phyloP scores from a whole-genome alignment of 202 grass and related monocot species.

The Setaria viridis region DNA sequence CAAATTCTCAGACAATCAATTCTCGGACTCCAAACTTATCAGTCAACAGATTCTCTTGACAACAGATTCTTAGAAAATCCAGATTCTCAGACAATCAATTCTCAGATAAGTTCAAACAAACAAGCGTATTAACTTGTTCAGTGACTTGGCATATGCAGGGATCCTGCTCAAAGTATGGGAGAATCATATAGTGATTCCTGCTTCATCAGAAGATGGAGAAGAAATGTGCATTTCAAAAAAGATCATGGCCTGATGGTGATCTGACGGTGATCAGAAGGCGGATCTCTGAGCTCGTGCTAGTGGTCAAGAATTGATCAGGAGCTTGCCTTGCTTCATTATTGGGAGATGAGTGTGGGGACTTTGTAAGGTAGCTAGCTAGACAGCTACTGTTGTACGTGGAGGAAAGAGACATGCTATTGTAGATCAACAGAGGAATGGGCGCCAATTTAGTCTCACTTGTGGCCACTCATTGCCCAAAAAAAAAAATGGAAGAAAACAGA shows the following conservation, averaged over 20 bases:
- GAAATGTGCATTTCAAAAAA: neutral
- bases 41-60: too few relatives aligned
- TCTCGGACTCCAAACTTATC: too few relatives aligned
- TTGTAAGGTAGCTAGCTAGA: conserved; percentile 9
- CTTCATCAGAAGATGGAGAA: conserved; percentile 18
- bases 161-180: conserved; percentile 1
- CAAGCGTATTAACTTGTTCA: neutral
- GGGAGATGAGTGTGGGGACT: neutral
- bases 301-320: conserved; percentile 28
- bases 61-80: too few relatives aligned
- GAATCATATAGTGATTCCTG: neutral
- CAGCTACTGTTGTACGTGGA: conserved; percentile 15
- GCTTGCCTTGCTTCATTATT: conserved; percentile 13
- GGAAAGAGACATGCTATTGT: neutral
- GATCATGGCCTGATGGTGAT: neutral
- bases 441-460: neutral
- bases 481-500: neutral
- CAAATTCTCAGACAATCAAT: too few relatives aligned
- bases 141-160: conserved; percentile 18
- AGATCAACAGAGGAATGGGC: neutral
- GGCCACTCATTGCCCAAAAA: neutral
- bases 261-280: neutral
- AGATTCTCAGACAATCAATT: too few relatives aligned
- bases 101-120: too few relatives aligned
- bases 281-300: neutral